Percentiles rank a stretch among this genome's conserved stretches.
Evolutionary conservation across 164 flowering plant genomes (phyloP).

Genomic region (Santalum album): DNA sequence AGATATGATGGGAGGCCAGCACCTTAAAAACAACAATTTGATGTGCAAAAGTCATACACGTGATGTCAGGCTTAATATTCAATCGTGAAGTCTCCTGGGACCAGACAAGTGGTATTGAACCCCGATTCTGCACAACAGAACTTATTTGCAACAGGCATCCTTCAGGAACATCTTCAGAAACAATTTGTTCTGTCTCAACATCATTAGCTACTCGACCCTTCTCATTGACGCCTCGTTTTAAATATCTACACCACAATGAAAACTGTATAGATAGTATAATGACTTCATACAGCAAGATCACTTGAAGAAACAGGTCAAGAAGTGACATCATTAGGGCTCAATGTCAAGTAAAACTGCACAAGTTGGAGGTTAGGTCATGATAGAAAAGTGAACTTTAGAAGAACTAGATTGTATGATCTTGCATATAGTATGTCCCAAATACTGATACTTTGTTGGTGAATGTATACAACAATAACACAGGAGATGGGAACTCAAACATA

Average conservation of each 20-base stretch:
- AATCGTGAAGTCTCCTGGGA: constrained; percentile 92
- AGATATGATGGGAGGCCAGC: neutral
- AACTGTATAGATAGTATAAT: too few relatives aligned
- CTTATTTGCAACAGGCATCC: constrained; percentile 56
- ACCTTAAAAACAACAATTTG: neutral
- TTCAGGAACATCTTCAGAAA: constrained; percentile 61
- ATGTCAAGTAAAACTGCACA: neutral
- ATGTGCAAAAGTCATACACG: constrained; percentile 35
- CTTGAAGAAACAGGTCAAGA: too few relatives aligned
- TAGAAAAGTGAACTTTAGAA: neutral
- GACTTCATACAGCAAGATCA: too few relatives aligned
- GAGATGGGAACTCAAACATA: neutral
- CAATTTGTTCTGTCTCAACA: constrained; percentile 98
- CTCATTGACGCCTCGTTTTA: constrained; percentile 94
- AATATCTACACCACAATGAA: constrained; percentile 39
- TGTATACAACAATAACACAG: neutral
- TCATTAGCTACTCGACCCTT: constrained; percentile 97
- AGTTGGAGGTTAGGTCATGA: neutral
- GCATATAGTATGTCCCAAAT: neutral
- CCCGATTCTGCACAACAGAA: constrained; percentile 88
- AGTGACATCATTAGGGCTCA: neutral
- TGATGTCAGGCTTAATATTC: constrained; percentile 80
- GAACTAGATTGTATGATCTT: neutral
- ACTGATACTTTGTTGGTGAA: neutral
- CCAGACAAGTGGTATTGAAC: constrained; percentile 99